Evolutionary conservation across 2,329 filamentous ascomycete genomes (phyloP).

Genomic region (Aspergillus bombycis): DNA sequence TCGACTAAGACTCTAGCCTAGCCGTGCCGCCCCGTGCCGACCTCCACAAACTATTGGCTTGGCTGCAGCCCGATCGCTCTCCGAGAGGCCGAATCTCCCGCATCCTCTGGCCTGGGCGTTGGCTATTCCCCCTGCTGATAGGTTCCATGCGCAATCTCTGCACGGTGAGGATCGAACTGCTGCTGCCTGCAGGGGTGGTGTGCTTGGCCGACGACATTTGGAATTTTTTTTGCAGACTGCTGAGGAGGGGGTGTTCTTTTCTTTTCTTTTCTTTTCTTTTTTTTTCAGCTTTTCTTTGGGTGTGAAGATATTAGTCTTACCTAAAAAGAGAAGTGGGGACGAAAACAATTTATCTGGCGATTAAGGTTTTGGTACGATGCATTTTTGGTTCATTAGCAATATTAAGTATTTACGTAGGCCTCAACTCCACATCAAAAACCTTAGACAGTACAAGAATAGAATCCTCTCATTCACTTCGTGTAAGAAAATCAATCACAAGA

Average conservation of each 20-base stretch:
- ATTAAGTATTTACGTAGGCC: not conserved
- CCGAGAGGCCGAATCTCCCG: not conserved
- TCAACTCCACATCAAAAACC: not conserved
- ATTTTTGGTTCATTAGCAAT: not conserved
- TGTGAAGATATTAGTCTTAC: no score
- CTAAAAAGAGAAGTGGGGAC: no score
- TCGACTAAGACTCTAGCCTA: no score
- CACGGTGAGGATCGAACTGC: not conserved
- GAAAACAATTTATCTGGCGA: not conserved
- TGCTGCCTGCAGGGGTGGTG: not conserved
- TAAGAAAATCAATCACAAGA: not conserved
- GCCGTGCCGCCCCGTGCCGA: not conserved
- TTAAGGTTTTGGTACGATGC: not conserved
- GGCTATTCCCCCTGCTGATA: not conserved
- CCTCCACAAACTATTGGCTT: slow-evolving; percentile 1
- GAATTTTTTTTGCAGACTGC: no score
- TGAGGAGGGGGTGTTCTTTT: no score
- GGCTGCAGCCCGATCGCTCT: not conserved
- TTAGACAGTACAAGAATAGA: not conserved
- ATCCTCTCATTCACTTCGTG: not conserved
- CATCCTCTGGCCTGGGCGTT: not conserved
- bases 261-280: no score
- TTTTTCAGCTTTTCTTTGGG: no score
- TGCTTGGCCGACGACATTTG: no score
- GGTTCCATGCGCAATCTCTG: not conserved